Percentiles rank a stretch among this genome's conserved stretches.
Evolutionary conservation across 2,329 filamentous ascomycete genomes (phyloP).

Genomic region (Alternaria rosae): DNA sequence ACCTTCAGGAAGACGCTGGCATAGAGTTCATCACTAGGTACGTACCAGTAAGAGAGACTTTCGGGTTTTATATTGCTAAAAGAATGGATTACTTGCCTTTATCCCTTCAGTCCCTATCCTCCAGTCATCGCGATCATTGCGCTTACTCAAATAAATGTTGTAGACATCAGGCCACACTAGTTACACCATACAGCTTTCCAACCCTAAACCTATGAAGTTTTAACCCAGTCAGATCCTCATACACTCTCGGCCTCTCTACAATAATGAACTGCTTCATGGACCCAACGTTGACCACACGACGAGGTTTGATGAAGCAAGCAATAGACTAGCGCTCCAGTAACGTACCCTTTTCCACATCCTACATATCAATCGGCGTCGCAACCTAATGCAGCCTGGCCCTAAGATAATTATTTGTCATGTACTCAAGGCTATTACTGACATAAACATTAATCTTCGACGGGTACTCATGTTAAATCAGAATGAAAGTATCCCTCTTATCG

Average conservation of each 20-base stretch:
- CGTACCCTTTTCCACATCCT: not conserved
- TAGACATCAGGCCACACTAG: no score
- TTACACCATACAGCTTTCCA: not conserved
- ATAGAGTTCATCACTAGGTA: no score
- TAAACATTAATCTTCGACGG: not conserved
- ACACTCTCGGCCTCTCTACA: not conserved
- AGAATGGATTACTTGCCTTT: no score
- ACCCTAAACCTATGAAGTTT: not conserved
- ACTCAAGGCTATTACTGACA: not conserved
- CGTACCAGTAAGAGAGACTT: no score
- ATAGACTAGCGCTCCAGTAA: not conserved
- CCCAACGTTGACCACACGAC: not conserved
- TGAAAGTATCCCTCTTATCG: not conserved
- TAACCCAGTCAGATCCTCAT: not conserved
- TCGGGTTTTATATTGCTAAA: no score
- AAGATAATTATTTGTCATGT: slow-evolving; percentile 3
- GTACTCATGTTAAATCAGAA: not conserved
- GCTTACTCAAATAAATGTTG: no score
- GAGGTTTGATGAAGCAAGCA: not conserved
- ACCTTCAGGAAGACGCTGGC: no score
- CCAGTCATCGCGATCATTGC: no score
- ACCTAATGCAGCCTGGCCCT: not conserved
- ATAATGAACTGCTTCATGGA: not conserved
- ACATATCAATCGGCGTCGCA: not conserved
- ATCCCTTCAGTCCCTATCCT: no score